These are phyloP conservation scores for Alliaria petiolata DNA, from an alignment of 345 rosid genomes.

Conservation along the genomic window DNA sequence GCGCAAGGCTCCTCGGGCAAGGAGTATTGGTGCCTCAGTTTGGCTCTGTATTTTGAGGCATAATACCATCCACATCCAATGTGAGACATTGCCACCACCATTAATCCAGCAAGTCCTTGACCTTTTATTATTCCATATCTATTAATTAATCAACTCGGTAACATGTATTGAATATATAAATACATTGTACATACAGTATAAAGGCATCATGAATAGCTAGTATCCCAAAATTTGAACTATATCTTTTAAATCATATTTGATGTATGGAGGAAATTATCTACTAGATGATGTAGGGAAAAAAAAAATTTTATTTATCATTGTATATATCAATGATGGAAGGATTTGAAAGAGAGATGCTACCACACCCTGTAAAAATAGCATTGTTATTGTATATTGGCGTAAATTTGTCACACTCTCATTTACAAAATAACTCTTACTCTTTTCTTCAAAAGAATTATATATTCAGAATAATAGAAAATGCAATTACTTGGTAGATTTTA, in stretches of 20 bases:
- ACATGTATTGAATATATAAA: background rate
- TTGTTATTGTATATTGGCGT: no score
- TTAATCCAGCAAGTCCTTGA: conserved; percentile 22
- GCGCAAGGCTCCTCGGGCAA: conserved; percentile 33
- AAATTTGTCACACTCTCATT: background rate
- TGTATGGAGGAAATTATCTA: no score
- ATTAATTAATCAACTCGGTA: background rate
- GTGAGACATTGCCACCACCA: conserved; percentile 25
- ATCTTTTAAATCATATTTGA: no score
- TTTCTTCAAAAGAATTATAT: background rate
- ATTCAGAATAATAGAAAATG: background rate
- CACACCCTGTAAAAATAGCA: no score
- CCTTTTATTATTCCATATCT: conserved; percentile 2
- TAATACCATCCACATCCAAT: conserved; percentile 36
- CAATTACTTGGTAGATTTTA: background rate
- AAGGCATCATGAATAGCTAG: no score
- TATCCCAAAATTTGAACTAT: no score
- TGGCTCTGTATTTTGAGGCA: conserved; percentile 28
- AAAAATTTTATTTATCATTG: no score
- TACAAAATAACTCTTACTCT: background rate
- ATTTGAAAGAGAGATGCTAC: background rate
- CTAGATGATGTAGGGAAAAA: no score
- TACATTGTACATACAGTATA: background rate
- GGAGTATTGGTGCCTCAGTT: conserved; percentile 22
- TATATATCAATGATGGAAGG: no score